These are phyloP conservation scores for Raddia distichophylla DNA, from an alignment of 176 grass and related monocot genomes.

Conservation along the genomic window DNA sequence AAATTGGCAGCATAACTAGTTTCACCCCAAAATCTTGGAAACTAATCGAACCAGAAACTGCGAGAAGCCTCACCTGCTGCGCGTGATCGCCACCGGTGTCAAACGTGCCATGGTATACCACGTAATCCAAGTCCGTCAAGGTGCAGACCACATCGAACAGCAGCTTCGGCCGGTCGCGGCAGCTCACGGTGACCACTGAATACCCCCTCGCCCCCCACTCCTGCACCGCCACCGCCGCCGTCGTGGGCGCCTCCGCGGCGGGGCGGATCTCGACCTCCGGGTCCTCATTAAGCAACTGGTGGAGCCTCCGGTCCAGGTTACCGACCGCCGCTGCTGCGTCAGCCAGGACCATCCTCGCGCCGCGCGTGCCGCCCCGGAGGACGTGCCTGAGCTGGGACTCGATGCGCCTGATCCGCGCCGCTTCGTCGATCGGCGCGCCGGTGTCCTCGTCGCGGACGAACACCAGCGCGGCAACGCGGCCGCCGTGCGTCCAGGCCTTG, in stretches of 20 bases:
- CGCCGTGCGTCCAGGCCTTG: conserved; percentile 83
- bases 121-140: conserved; percentile 91
- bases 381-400: conserved; percentile 69
- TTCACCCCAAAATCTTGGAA: not conserved
- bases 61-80: conserved; percentile 57
- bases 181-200: conserved; percentile 81
- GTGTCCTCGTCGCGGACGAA: conserved; percentile 67
- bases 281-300: conserved; percentile 83
- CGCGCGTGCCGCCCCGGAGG: conserved; percentile 58
- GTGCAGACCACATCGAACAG: conserved; percentile 95
- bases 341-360: conserved; percentile 50
- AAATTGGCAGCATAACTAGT: not conserved
- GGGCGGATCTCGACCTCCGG: conserved; percentile 42
- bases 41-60: not conserved
- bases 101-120: conserved; percentile 84
- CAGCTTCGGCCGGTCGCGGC: conserved; percentile 82
- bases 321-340: conserved; percentile 30
- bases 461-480: conserved; percentile 70
- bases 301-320: conserved; percentile 72
- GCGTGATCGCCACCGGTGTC: conserved; percentile 76
- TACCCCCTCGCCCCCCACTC: conserved; percentile 77
- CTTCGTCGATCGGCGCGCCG: conserved; percentile 54
- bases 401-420: conserved; percentile 51
- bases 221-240: conserved; percentile 59
- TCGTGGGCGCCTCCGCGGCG: not conserved